Evolutionary conservation across 2,329 filamentous ascomycete species (phyloP), one percentile per base, ranked within the genome.

Genomic region (Shiraia bambusicola): DNA sequence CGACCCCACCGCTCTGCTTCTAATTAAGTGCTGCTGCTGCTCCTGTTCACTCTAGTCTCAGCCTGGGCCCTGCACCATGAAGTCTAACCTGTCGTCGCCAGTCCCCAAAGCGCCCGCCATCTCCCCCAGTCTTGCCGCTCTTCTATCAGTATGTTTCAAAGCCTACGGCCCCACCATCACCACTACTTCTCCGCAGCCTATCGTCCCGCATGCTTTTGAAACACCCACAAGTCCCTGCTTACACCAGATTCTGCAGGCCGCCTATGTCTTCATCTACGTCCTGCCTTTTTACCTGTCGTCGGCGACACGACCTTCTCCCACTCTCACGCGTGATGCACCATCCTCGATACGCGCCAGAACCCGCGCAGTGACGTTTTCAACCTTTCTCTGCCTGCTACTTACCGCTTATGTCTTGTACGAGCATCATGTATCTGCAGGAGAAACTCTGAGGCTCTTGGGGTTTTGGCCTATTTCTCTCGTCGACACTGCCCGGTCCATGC

Each of bases 251-350:
- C 32, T 51, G 31, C 47, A 87, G 88, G 72, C 91, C 49, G 69
- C 84, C 48, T 95, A 94, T 71, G 95, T 89, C n/a, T 69, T 90
- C 56, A 72, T 89, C 72, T 98, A 97, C 72, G 88, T 98, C 58
- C 74, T 87, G 3, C 92, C 93, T 16, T 89, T 97, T 70, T 96
- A 98, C 74, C 76, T 92, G 50, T 93, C 86, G 14, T 70, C 82
- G 3, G 78, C 82, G 14, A 94, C 92, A 4, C 82, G 91, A 37
- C 90, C 91, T 6, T 93, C 88, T 6, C 79, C 82, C 17, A 81
- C 78, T 40, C 79, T 94, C 19, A 88, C 87, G 47, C 84, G 93
- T 63, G 91, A 97, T 79, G 86, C 88, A 19, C 89, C 91, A 8
- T 85, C 86, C 9, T 89, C 94, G 36, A 97, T 98, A 71, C 85